These are phyloP conservation scores for Coemansia biformis DNA, from an alignment of 192 early-diverging fungal species.

Conservation along the genomic window DNA sequence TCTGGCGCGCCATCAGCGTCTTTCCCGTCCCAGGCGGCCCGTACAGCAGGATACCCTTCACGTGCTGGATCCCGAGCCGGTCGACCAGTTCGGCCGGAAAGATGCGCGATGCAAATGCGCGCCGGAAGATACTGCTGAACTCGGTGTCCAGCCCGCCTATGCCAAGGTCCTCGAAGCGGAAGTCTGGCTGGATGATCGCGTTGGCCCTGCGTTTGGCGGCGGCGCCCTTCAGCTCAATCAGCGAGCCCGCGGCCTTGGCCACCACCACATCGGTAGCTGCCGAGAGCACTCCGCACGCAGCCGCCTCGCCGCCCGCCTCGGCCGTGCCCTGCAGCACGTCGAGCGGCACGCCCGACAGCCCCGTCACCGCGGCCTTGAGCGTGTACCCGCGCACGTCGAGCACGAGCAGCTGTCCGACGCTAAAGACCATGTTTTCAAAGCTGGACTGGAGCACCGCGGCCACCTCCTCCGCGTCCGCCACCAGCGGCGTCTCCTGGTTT, in stretches of 20 bases:
- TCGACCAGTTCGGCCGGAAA: slow-evolving; percentile 91
- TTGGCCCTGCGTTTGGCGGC: slow-evolving; percentile 57
- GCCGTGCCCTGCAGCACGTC: slow-evolving; percentile 32
- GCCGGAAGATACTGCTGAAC: slow-evolving; percentile 89
- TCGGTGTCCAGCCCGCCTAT: slow-evolving; percentile 96
- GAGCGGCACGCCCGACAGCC: slow-evolving; percentile 44
- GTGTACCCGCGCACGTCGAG: slow-evolving; percentile 80
- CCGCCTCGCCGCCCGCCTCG: slow-evolving; percentile 4
- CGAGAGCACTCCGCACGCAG: slow-evolving; percentile 62
- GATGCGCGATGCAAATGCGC: slow-evolving; percentile 95
- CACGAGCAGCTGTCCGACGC: slow-evolving; percentile 67
- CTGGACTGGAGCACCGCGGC: slow-evolving; percentile 50
- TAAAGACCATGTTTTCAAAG: slow-evolving; percentile 80
- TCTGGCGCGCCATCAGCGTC: slow-evolving; percentile 96
- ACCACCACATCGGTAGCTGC: slow-evolving; percentile 66
- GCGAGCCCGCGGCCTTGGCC: slow-evolving; percentile 63
- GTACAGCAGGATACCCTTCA: slow-evolving; percentile 85
- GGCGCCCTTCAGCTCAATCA: slow-evolving; percentile 68
- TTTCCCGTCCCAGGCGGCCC: slow-evolving; percentile 98
- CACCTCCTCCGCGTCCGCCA: slow-evolving; percentile 72
- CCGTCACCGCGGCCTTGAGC: slow-evolving; percentile 44
- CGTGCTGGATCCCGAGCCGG: slow-evolving; percentile 95
- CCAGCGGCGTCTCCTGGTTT: slow-evolving; percentile 49
- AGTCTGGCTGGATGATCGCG: slow-evolving; percentile 84
- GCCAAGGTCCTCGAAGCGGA: slow-evolving; percentile 96